Conservation (phyloP, 2,329 filamentous ascomycete genomes). For the Aspergillus sclerotialis region DNA sequence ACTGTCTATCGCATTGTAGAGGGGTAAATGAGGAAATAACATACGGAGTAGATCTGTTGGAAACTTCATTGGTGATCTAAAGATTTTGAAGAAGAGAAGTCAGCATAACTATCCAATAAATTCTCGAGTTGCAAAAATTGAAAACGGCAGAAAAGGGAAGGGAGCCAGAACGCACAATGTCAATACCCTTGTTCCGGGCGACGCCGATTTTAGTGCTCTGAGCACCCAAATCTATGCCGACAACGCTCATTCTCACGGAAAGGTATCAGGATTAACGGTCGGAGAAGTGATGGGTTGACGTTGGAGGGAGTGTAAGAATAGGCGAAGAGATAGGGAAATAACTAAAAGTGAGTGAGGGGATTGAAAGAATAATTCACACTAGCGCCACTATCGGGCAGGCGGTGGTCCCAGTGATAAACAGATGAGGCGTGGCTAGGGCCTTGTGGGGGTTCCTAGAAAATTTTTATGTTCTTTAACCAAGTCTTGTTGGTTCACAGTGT, state of each 20-base stretch:
- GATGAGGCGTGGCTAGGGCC: conserved; percentile 17
- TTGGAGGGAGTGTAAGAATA: conserved; percentile 13
- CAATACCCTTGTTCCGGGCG: conserved; percentile 95
- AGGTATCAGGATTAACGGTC: too few relatives aligned
- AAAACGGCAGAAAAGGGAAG: conserved; percentile 9
- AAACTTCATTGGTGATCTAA: conserved; percentile 97
- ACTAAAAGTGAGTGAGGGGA: conserved; percentile 1
- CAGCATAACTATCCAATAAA: conserved; percentile 7
- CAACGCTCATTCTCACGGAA: conserved; percentile 53
- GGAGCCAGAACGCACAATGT: conserved; percentile 70
- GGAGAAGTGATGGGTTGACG: conserved; percentile 11
- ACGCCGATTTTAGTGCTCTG: conserved; percentile 97
- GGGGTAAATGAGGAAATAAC: conserved; percentile 34
- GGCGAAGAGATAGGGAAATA: conserved; percentile 10
- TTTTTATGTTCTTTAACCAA: neutral
- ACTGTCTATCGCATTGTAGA: too few relatives aligned
- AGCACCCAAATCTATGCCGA: conserved; percentile 89
- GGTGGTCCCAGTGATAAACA: conserved; percentile 16
- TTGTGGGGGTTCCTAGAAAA: neutral
- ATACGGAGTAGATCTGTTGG: conserved; percentile 96
- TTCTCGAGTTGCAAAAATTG: neutral
- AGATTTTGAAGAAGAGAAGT: conserved; percentile 10
- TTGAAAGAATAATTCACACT: conserved; percentile 33
- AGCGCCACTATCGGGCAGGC: conserved; percentile 30
- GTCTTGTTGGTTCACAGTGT: too few relatives aligned